A percentile compares a stretch with the other conserved stretches of the same genome.
Evolutionary conservation across 495 filamentous ascomycete genomes (phyloP).

Genomic region (Amphirosellinia nigrospora): DNA sequence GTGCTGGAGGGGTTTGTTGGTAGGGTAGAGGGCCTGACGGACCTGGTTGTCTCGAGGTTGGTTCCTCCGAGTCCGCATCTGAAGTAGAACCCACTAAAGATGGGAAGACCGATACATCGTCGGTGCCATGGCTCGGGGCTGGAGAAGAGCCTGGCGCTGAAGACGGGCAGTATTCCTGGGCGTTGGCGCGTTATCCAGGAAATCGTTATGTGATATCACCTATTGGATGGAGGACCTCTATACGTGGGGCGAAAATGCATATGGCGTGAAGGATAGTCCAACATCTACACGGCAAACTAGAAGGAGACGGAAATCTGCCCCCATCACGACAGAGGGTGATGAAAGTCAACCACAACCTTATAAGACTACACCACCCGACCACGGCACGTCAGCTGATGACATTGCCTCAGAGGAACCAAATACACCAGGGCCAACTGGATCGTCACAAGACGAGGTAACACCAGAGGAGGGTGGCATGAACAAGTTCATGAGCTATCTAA

Average conservation of each 20-base stretch:
- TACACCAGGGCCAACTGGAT: constrained; percentile 4
- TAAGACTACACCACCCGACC: background rate
- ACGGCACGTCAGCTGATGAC: constrained; percentile 10
- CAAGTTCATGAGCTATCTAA: constrained; percentile 57
- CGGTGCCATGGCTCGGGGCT: constrained; percentile 68
- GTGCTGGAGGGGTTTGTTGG: constrained; percentile 85
- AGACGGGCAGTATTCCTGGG: constrained; percentile 89
- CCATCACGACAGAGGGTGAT: constrained; percentile 34
- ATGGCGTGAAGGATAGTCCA: constrained; percentile 80
- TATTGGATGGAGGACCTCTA: constrained; percentile 88
- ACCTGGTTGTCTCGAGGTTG: constrained; percentile 86
- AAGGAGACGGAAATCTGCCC: constrained; percentile 29
- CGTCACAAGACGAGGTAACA: constrained; percentile 22
- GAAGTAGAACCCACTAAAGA: constrained; percentile 25
- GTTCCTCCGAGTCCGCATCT: constrained; percentile 50
- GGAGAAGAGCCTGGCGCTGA: constrained; percentile 66
- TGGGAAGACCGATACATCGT: constrained; percentile 26
- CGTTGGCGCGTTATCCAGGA: constrained; percentile 67
- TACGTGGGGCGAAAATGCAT: constrained; percentile 75
- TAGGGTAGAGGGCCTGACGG: constrained; percentile 72
- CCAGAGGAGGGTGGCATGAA: constrained; percentile 43
- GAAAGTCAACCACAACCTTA: background rate
- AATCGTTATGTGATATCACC: constrained; percentile 69
- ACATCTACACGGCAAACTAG: constrained; percentile 54
- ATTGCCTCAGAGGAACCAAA: constrained; percentile 9